These are phyloP conservation scores for Immersiella caudata DNA, from an alignment of 495 filamentous ascomycete species.

Conservation along the genomic window DNA sequence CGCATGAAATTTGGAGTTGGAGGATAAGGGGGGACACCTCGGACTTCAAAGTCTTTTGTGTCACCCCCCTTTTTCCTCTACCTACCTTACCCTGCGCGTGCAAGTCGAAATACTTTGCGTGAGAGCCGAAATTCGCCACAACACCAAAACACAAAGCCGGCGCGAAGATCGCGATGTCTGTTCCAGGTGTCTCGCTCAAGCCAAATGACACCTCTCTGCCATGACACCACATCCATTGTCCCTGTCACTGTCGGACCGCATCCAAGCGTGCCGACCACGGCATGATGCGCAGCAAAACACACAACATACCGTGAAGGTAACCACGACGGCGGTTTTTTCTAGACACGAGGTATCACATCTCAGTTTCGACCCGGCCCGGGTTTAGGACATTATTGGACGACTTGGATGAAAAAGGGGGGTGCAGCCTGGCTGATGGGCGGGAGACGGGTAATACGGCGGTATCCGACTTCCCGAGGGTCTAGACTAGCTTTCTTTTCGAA, in stretches of 20 bases:
- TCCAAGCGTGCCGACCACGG: background rate
- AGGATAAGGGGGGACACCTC: background rate
- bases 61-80: background rate
- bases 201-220: background rate
- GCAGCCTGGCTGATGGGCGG: constrained; percentile 4
- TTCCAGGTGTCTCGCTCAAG: background rate
- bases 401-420: background rate
- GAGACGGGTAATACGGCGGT: constrained; percentile 5
- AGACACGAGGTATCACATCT: constrained; percentile 1
- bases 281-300: background rate
- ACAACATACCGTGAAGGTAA: background rate
- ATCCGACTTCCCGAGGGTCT: constrained; percentile 6
- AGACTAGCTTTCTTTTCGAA: too few relatives aligned
- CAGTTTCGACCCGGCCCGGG: background rate
- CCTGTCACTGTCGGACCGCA: background rate
- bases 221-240: background rate
- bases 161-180: background rate
- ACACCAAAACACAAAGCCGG: background rate
- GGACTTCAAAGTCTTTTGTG: background rate
- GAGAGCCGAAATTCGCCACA: background rate
- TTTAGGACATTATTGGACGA: background rate
- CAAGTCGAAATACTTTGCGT: background rate
- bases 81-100: background rate
- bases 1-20: background rate
- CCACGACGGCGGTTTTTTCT: background rate